These are phyloP conservation scores for Macrophomina tecta DNA, from an alignment of 2,329 filamentous ascomycete genomes.

Conservation along the genomic window DNA sequence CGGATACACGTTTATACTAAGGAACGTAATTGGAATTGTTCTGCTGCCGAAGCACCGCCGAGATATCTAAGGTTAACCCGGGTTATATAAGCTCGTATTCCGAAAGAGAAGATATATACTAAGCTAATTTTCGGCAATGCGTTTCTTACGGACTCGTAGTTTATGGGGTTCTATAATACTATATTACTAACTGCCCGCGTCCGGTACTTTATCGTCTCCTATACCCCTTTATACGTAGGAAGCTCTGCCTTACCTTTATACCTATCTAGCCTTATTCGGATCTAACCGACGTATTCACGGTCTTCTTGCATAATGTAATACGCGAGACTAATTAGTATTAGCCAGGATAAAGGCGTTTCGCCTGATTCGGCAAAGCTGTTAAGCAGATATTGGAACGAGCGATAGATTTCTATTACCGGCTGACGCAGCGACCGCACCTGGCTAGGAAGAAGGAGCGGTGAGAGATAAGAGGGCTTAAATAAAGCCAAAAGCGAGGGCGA, in stretches of 20 bases:
- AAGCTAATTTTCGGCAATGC: neutral
- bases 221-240: neutral
- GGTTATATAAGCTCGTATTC: neutral
- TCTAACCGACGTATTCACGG: conserved; percentile 25
- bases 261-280: conserved; percentile 27
- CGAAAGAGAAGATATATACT: conserved; percentile 1
- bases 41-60: conserved; percentile 19
- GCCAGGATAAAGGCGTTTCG: conserved; percentile 29
- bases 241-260: conserved; percentile 20
- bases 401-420: conserved; percentile 30
- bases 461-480: neutral
- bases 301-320: conserved; percentile 30
- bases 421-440: conserved; percentile 26
- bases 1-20: neutral
- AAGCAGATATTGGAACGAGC: conserved; percentile 29
- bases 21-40: conserved; percentile 16
- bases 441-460: conserved; percentile 28
- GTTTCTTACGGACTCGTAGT: neutral
- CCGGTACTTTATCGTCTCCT: conserved; percentile 14
- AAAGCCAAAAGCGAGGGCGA: neutral
- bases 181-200: neutral
- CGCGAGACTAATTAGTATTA: conserved; percentile 31
- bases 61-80: conserved; percentile 4
- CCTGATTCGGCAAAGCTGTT: conserved; percentile 1
- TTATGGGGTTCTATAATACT: neutral